These are phyloP conservation scores for Penicillium sp. DNA, from an alignment of 2,329 filamentous ascomycete species.

Conservation along the genomic window DNA sequence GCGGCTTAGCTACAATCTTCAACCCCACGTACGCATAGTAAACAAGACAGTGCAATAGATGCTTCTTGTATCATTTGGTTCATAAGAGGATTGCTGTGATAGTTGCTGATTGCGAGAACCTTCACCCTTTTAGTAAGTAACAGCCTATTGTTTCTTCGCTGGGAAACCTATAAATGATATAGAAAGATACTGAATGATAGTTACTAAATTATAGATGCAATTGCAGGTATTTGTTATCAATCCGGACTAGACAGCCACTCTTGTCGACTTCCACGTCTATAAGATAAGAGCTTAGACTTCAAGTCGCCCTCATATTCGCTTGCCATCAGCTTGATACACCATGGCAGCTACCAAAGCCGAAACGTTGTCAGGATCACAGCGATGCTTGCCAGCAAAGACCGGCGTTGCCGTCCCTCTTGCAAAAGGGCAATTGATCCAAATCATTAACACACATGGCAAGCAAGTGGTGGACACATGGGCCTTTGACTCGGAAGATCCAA, in stretches of 20 bases:
- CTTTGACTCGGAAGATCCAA: slow-evolving; percentile 33
- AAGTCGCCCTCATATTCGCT: background rate
- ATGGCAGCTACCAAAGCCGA: background rate
- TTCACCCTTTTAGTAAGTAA: background rate
- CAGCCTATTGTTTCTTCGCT: background rate
- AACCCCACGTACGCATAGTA: background rate
- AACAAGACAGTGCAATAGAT: too few species aligned
- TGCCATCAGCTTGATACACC: background rate
- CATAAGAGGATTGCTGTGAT: background rate
- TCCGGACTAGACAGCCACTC: background rate
- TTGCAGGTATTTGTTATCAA: background rate
- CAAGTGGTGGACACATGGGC: slow-evolving; percentile 52
- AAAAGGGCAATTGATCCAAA: slow-evolving; percentile 38
- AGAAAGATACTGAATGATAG: background rate
- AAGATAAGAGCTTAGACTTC: background rate
- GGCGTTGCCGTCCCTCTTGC: slow-evolving; percentile 37
- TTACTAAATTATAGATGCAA: too few species aligned
- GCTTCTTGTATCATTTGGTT: background rate
- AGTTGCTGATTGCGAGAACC: background rate
- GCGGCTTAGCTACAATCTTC: background rate
- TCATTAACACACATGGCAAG: slow-evolving; percentile 47
- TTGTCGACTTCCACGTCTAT: background rate
- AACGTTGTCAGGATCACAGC: background rate
- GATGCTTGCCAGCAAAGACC: slow-evolving; percentile 38
- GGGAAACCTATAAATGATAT: background rate